A percentile compares a stretch with the other conserved stretches of the same genome.
phyloP scores from a whole-genome alignment of 2,329 filamentous ascomycete genomes.

The Neonectria neomacrospora region DNA sequence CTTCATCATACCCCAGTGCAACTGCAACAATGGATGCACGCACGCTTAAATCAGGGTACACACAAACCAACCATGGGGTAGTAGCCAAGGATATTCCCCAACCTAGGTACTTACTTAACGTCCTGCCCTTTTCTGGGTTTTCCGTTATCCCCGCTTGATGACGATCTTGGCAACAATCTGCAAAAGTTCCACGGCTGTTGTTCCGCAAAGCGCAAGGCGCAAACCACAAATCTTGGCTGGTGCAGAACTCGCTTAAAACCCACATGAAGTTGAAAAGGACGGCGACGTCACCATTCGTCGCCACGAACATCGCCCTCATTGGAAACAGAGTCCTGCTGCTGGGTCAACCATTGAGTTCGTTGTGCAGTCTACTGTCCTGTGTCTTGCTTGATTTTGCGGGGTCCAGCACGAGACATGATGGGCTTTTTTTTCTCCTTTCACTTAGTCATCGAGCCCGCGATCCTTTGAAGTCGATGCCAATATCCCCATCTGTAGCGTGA shows the following conservation, averaged over 20 bases:
- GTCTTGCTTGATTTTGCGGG: conserved; percentile 44
- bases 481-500: conserved; percentile 52
- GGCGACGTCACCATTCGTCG: not conserved
- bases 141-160: not conserved
- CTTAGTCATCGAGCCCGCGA: not conserved
- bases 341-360: too few species aligned
- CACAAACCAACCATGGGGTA: too few species aligned
- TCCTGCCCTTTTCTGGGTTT: not conserved
- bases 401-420: conserved; percentile 36
- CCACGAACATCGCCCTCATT: too few species aligned
- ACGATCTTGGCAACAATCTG: not conserved
- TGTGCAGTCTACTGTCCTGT: too few species aligned
- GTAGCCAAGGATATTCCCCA: not conserved
- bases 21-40: not conserved
- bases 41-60: conserved; percentile 12
- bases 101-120: too few species aligned
- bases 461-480: conserved; percentile 35
- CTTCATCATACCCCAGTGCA: conserved; percentile 12
- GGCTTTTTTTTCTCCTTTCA: not conserved
- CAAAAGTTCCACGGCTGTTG: not conserved
- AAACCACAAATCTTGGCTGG: too few species aligned
- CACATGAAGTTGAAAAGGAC: not conserved
- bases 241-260: too few species aligned
- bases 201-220: not conserved
- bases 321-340: too few species aligned